Conservation (phyloP, 75 land plant genomes). For the Pinus taeda region DNA sequence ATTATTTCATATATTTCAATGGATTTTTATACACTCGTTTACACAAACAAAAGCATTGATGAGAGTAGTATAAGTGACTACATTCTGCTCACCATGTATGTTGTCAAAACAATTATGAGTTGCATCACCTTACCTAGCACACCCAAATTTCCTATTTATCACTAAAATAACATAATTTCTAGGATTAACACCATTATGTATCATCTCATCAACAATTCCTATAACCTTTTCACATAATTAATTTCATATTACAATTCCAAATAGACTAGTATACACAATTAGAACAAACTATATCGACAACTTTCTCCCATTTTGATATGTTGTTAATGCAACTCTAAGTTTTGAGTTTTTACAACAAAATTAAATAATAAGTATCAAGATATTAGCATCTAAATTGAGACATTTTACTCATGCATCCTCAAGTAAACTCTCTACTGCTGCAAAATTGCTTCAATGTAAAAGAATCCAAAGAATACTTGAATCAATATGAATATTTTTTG, state of each 20-base stretch:
- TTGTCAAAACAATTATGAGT: conserved; percentile 32
- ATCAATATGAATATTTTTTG: too few relatives aligned
- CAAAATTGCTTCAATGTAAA: too few relatives aligned
- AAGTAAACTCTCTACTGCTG: too few relatives aligned
- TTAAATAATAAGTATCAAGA: too few relatives aligned
- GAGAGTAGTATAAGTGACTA: conserved; percentile 47
- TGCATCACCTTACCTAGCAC: conserved; percentile 19
- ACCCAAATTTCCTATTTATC: conserved; percentile 38
- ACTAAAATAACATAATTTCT: conserved; percentile 26
- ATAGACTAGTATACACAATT: conserved; percentile 27
- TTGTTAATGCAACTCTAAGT: too few relatives aligned
- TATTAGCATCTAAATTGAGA: too few relatives aligned
- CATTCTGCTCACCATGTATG: conserved; percentile 27
- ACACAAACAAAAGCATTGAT: conserved; percentile 39
- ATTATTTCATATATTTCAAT: conserved; percentile 28
- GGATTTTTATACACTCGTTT: conserved; percentile 44
- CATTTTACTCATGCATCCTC: too few relatives aligned
- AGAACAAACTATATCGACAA: too few relatives aligned
- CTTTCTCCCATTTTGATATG: too few relatives aligned
- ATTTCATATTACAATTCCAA: conserved; percentile 29
- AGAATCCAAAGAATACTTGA: too few relatives aligned
- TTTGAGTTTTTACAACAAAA: too few relatives aligned
- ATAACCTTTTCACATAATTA: conserved; percentile 18
- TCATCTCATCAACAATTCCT: conserved; percentile 42
- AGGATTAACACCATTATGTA: conserved; percentile 19